Base-by-base conservation (phyloP, 2,329 filamentous ascomycete species). In the Pseudocercospora musae region DNA sequence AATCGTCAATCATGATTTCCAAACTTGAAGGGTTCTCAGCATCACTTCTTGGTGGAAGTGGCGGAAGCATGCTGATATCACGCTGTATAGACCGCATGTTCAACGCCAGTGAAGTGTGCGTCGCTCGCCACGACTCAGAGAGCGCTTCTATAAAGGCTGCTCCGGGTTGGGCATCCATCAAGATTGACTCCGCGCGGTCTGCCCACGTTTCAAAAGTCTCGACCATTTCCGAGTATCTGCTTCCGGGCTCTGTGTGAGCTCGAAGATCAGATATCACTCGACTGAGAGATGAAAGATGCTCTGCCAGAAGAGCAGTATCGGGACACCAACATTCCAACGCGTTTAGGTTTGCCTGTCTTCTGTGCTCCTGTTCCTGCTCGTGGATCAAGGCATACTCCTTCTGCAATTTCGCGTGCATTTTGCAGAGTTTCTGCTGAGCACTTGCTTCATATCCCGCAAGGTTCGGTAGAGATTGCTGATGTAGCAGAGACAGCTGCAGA, bases 401-500 rank as follows among this genome's bases (percentile, higher is more conserved):
- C 10, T 66, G 66, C 4, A 76, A 62, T 25, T 66, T 69, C n/a
- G 64, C 60, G 56, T 74, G 74, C 59, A 63, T 65, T 23, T 60
- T 65, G 29, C 65, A 59, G 0, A 75, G 66, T 55, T 71, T 72
- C 23, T 62, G 64, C 61, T 79, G 79, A 1, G 87, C 87, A 68
- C 84, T 87, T 1, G 76, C 80, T 62, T 81, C 80, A 85, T 87
- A 90, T 58, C 81, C 76, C 3, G 72, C 69, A 1, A 79, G 71
- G 0, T 81, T 80, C 2, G 72, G 64, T 1, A 73, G 74, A 3
- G 84, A 81, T 58, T 82, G 81, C 65, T 83, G 81, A 72, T 89
- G 87, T 21, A 90, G 73, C 7, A 90, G 76, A 54, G 88, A 85
- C 7, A 90, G 78, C 69, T 89, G 87, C 23, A 90, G 77, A 1